phyloP scores from a whole-genome alignment of 345 rosid genomes.

The Populus ilicifolia region DNA sequence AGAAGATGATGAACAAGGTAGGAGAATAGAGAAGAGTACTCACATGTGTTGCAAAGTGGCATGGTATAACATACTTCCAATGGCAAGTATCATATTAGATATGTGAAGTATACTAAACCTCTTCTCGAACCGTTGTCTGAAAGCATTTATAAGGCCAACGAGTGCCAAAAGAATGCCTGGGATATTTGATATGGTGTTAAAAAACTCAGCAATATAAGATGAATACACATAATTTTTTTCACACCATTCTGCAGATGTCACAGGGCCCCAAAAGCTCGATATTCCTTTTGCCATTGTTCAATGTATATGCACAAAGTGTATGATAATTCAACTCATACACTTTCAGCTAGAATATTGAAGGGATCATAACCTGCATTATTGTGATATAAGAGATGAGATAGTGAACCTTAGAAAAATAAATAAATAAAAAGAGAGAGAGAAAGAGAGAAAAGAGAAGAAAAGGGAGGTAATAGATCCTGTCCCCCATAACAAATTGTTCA shows the following conservation, averaged over 20 bases:
- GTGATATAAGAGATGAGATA: background rate
- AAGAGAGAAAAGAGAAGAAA: background rate
- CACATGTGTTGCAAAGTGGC: slow-evolving; percentile 75
- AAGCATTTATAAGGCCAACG: slow-evolving; percentile 74
- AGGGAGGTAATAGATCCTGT: background rate
- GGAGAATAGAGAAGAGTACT: slow-evolving; percentile 23
- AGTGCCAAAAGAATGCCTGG: slow-evolving; percentile 79
- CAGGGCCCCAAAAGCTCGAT: slow-evolving; percentile 93
- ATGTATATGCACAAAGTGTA: slow-evolving; percentile 5
- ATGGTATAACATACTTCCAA: slow-evolving; percentile 93
- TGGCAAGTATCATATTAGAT: slow-evolving; percentile 81
- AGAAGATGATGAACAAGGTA: background rate
- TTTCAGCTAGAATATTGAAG: slow-evolving; percentile 12
- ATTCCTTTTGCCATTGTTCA: slow-evolving; percentile 66
- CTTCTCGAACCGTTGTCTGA: slow-evolving; percentile 90
- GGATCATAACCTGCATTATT: slow-evolving; percentile 25
- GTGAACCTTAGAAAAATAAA: background rate
- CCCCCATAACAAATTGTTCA: background rate
- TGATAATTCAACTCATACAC: slow-evolving; percentile 11
- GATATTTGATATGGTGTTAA: slow-evolving; percentile 71
- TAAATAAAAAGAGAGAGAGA: background rate
- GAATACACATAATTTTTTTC: slow-evolving; percentile 74
- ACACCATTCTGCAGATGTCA: slow-evolving; percentile 83
- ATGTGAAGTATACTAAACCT: slow-evolving; percentile 87
- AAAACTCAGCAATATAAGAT: slow-evolving; percentile 84